Base-by-base conservation (phyloP, 192 early-diverging fungal species). In the Dispira simplex region DNA sequence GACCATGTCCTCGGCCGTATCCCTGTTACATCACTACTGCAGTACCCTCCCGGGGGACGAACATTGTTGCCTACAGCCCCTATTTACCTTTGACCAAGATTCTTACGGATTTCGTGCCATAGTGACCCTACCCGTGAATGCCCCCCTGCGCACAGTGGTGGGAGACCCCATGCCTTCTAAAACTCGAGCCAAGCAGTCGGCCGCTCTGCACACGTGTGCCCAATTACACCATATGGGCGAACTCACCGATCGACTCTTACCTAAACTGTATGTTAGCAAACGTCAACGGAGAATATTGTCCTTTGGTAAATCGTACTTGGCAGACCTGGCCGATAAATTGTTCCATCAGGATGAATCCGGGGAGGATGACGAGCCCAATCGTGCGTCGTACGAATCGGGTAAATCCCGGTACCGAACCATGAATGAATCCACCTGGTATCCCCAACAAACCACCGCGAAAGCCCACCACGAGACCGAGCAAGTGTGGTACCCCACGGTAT, bases 191-290 rank as follows among this genome's bases (percentile, higher is more conserved):
- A 88, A 83, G 69, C 83, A 86, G 54, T 65, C 77, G 2, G 82
- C 81, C 0, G 84, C 90, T 0, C 81, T 90, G 46, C 81, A 89
- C 39, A 73, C 83, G 0, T 83, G 90, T 46, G 83, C 84, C 59
- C 65, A 77, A 65, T 76, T 97, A 12, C 85, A 92, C 66, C 64
- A 72, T 21, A 59, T 75, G 0, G 82, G 82, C 1, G 85, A 79
- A 2, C 73, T 97, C n/a, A 79, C 89, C 64, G 86, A 93, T 48
- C 70, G 84, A 46, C 74, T 97, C 13, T 48, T 79, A 10, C 91
- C 92, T 0, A 63, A 79, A 13, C 39, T 75, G 28, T 65, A 75
- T 1, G 62, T 45, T 16, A 43, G 27, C 6, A 63, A 70, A 11
- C 67, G 74, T 9, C 63, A 68, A 6, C 25, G 58, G 13, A 44